Conservation (phyloP, 768 basidiomycete species). For the Lactarius indigo region DNA sequence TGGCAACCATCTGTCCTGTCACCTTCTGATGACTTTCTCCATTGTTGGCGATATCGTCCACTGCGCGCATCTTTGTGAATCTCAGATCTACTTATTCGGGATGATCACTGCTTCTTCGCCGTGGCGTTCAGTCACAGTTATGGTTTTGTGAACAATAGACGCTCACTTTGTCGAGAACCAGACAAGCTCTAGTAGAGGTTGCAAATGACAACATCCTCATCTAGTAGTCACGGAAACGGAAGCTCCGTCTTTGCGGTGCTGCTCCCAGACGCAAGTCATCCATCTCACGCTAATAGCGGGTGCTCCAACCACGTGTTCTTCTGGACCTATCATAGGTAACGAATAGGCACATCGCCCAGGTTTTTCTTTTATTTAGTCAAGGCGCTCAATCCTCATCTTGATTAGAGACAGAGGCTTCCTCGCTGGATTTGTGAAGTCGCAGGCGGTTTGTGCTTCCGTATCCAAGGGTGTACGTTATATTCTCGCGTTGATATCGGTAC, state of each 20-base stretch:
- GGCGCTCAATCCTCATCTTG: not conserved
- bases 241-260: not conserved
- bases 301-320: not conserved
- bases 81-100: not conserved
- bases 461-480: not conserved
- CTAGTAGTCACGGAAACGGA: not conserved
- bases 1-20: slow-evolving; percentile 5
- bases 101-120: not conserved
- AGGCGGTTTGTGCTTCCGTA: not conserved
- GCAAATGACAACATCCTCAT: not conserved
- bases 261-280: not conserved
- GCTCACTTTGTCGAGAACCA: not conserved
- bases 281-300: slow-evolving; percentile 6
- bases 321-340: not conserved
- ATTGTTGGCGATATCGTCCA: not conserved
- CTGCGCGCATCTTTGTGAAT: not conserved
- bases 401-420: not conserved
- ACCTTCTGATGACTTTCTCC: not conserved
- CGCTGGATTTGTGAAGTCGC: not conserved
- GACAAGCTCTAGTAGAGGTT: not conserved
- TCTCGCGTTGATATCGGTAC: slow-evolving; percentile 7
- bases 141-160: not conserved
- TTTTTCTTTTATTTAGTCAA: not conserved
- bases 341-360: not conserved
- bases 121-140: not conserved